Percentiles rank a stretch among this genome's conserved stretches.
Evolutionary conservation across 2,329 filamentous ascomycete genomes (phyloP).

Genomic region (Chalara sp.): DNA sequence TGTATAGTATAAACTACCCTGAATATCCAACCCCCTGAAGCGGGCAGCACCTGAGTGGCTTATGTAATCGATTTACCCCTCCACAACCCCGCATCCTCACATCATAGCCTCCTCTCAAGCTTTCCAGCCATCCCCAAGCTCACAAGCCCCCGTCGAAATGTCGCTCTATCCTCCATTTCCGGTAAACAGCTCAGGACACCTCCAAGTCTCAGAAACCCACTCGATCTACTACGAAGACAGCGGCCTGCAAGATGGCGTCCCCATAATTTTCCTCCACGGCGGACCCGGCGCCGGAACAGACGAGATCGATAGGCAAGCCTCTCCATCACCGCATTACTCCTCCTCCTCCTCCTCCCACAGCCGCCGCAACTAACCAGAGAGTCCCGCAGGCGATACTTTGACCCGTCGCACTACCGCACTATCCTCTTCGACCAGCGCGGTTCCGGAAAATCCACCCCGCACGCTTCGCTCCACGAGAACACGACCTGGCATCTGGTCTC

Average conservation of each 20-base stretch:
- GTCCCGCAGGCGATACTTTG: slow-evolving; percentile 34
- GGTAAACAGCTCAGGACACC: slow-evolving; percentile 19
- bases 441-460: slow-evolving; percentile 35
- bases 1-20: no score
- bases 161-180: slow-evolving; percentile 20
- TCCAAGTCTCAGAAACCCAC: slow-evolving; percentile 22
- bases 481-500: slow-evolving; percentile 36
- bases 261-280: slow-evolving; percentile 37
- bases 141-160: slow-evolving; percentile 12
- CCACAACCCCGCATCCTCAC: no score
- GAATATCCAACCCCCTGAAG: no score
- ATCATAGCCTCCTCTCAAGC: neutral
- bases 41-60: no score
- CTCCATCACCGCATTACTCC: neutral
- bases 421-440: slow-evolving; percentile 42
- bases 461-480: slow-evolving; percentile 34
- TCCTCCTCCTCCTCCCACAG: neutral
- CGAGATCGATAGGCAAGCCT: slow-evolving; percentile 27
- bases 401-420: slow-evolving; percentile 36
- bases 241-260: slow-evolving; percentile 16
- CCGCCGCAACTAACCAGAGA: neutral
- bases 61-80: no score
- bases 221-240: slow-evolving; percentile 26
- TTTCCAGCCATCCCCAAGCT: neutral
- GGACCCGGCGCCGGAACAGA: slow-evolving; percentile 34